Conservation (phyloP, 2,329 filamentous ascomycete genomes). For the Diplocarpon mali region DNA sequence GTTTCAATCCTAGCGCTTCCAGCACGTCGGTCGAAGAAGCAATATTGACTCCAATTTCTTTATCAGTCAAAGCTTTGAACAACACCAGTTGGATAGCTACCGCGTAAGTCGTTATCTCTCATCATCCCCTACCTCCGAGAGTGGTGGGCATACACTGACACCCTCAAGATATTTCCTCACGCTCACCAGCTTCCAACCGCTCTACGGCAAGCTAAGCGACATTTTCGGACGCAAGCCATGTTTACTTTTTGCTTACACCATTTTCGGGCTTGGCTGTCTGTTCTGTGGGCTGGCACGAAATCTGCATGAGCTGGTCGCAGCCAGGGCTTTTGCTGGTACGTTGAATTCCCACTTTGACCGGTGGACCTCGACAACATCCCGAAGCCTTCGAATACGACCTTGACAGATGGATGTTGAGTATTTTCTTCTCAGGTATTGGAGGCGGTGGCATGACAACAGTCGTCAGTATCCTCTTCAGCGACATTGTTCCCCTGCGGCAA, state of each 20-base stretch:
- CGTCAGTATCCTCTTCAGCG: conserved; percentile 57
- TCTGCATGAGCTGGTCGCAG: conserved; percentile 55
- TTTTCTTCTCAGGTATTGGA: conserved; percentile 41
- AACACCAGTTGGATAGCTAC: too few relatives aligned
- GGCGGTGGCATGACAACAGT: conserved; percentile 64
- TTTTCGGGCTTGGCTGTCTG: conserved; percentile 55
- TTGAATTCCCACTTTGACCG: not conserved
- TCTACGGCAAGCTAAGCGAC: conserved; percentile 61
- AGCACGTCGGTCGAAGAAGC: too few relatives aligned
- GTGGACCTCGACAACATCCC: too few relatives aligned
- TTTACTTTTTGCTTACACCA: conserved; percentile 50
- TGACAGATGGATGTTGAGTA: not conserved
- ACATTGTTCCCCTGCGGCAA: conserved; percentile 58
- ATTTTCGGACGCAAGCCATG: conserved; percentile 60
- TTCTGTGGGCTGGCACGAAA: conserved; percentile 51
- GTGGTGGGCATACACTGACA: too few relatives aligned
- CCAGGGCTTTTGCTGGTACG: conserved; percentile 36
- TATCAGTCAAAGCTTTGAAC: too few relatives aligned
- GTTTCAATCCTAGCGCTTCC: too few relatives aligned
- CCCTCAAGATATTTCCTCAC: conserved; percentile 67
- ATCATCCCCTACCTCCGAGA: too few relatives aligned
- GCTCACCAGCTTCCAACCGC: conserved; percentile 61
- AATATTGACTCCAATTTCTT: too few relatives aligned
- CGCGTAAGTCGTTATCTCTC: too few relatives aligned
- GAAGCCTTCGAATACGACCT: too few relatives aligned